Evolutionary conservation across 148 eudicot genomes (phyloP), one percentile per base, ranked within the genome.

Genomic region (Rhododendron williamsianum): DNA sequence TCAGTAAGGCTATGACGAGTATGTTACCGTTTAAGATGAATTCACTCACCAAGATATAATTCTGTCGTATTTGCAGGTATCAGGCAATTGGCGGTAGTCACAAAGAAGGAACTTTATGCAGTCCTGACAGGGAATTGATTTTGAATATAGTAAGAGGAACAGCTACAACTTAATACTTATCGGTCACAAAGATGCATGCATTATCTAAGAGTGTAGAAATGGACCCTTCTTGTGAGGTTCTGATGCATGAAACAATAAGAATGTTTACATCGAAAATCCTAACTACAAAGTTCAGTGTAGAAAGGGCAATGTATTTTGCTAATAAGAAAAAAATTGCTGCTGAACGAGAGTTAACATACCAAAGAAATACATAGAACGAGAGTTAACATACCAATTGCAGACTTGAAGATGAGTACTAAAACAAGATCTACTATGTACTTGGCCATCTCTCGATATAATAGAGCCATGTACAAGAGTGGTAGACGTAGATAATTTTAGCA

Each of bases 21-120:
- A 21, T 48, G 43, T 3, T 71, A 82, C 3, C 0, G 48, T 27
- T 25, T 21, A 36, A 6, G 18, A 58, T 63, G 74, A 58, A n/a
- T n/a, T 23, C 71, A 72, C 92, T 90, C 45, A 97, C 99, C 97
- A 94, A 45, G 97, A 94, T 82, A 97, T 93, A 25, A 95, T 95
- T 87, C 99, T 90, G 76, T 97, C 98, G 19, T 87, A 97, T 86
- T 92, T 94, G 85, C 82, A 65, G 38, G 48, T 48, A 6, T 86
- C 89, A 45, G 92, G 92, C 86, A 97, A 83, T 83, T 94, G 95
- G 54, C 98, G 92, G 84, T 97, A 97, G 82, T 97, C 98, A 38
- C 95, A 91, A 12, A 95, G 93, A 82, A 95, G 94, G 86, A 95
- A 92, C 79, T 76, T 90, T 87, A 97, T 94, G 52, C 80, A 89